These are phyloP conservation scores for Euphorbia celastroides DNA, from an alignment of 441 rosid species.

Conservation along the genomic window DNA sequence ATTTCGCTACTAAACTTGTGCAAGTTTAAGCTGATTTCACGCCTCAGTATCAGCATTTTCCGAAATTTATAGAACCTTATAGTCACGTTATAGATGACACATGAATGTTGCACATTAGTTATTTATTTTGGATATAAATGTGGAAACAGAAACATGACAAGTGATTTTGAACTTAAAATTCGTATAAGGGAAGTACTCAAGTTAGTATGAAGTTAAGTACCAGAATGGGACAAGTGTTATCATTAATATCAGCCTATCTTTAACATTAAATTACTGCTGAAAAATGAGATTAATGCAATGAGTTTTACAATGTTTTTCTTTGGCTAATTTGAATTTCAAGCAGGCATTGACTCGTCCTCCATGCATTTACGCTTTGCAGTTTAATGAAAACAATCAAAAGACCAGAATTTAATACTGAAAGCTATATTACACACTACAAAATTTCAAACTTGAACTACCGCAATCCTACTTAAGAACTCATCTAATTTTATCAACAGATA, in stretches of 20 bases:
- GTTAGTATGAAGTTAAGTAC: not conserved
- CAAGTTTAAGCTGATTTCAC: too few relatives aligned
- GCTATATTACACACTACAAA: not conserved
- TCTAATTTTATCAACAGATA: not conserved
- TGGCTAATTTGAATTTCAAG: not conserved
- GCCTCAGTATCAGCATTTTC: too few relatives aligned
- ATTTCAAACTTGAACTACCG: not conserved
- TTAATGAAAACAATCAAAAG: not conserved
- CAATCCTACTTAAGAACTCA: not conserved
- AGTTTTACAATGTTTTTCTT: not conserved
- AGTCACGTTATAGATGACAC: too few relatives aligned
- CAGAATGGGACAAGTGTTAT: not conserved
- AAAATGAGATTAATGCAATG: slow-evolving; percentile 4
- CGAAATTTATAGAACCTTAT: too few relatives aligned
- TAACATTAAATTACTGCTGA: not conserved
- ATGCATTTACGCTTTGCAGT: not conserved
- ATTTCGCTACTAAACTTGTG: too few relatives aligned
- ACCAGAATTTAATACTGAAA: slow-evolving; percentile 1
- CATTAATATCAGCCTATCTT: not conserved
- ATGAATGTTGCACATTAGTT: too few relatives aligned
- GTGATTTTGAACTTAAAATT: too few relatives aligned
- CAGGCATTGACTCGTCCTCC: not conserved
- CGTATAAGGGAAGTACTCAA: too few relatives aligned
- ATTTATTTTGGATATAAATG: not conserved
- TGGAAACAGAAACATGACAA: not conserved